Evolutionary conservation across 805 yeast species (phyloP).

Genomic region (Candida ulmi): DNA sequence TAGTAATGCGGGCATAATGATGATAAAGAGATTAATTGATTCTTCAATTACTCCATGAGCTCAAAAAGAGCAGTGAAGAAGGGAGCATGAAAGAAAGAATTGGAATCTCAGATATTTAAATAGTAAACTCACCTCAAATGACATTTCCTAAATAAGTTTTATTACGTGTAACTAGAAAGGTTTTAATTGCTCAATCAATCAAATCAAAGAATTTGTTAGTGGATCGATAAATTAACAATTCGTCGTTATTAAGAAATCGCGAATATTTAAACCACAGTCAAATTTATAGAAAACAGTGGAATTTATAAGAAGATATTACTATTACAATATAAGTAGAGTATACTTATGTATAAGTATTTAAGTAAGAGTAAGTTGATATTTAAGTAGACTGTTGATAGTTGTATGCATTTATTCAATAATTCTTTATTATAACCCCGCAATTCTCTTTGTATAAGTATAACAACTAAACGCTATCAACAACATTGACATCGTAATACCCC

Average conservation of each 20-base stretch:
- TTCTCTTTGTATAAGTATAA: slow-evolving; percentile 42
- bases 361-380: no score
- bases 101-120: background rate
- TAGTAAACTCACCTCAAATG: slow-evolving; percentile 14
- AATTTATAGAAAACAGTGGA: no score
- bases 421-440: slow-evolving; percentile 30
- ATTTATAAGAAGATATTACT: no score
- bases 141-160: slow-evolving; percentile 5
- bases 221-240: no score
- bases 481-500: slow-evolving; percentile 43
- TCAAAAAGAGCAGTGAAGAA: no score
- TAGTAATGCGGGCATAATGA: slow-evolving; percentile 8
- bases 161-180: background rate
- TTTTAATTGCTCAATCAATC: background rate
- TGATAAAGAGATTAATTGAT: background rate
- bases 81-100: no score
- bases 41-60: background rate
- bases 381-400: no score
- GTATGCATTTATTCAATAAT: no score
- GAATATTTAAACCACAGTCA: no score
- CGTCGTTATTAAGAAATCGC: background rate
- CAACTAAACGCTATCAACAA: slow-evolving; percentile 38
- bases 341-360: no score
- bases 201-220: no score
- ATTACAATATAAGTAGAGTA: no score